These are phyloP conservation scores for Iberis pinnata DNA, from an alignment of 345 rosid species.

Conservation along the genomic window DNA sequence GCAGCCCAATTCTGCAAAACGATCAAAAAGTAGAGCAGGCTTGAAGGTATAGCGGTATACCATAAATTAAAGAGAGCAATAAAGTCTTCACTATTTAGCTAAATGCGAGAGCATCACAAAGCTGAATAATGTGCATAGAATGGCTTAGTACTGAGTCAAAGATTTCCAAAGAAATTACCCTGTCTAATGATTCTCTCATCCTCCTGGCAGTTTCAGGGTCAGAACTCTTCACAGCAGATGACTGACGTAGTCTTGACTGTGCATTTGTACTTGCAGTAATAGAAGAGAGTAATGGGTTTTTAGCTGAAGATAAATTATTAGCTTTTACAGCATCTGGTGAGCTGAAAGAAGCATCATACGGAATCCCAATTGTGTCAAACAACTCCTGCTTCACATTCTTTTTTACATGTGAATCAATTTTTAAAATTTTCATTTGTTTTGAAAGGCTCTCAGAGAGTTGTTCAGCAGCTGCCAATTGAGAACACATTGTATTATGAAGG, in stretches of 20 bases:
- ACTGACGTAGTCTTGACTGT: constrained; percentile 50
- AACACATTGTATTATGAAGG: constrained; percentile 63
- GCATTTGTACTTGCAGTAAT: constrained; percentile 47
- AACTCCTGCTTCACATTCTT: constrained; percentile 69
- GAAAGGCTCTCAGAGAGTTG: constrained; percentile 80
- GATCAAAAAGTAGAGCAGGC: constrained; percentile 11
- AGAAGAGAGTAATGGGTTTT: constrained; percentile 42
- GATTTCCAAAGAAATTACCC: constrained; percentile 35
- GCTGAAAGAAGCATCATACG: constrained; percentile 67
- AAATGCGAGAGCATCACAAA: too few relatives aligned
- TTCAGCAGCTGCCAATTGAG: constrained; percentile 82
- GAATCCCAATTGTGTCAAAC: constrained; percentile 79
- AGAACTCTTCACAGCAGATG: constrained; percentile 49
- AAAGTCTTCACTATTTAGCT: too few relatives aligned
- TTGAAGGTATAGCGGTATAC: background rate
- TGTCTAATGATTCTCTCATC: constrained; percentile 79
- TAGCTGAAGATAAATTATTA: constrained; percentile 35
- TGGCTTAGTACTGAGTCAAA: constrained; percentile 4
- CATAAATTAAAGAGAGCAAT: constrained; percentile 1
- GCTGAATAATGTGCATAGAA: too few relatives aligned
- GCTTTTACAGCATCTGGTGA: constrained; percentile 56
- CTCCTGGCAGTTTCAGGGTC: constrained; percentile 84
- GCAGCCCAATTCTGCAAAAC: constrained; percentile 70
- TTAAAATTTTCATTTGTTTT: constrained; percentile 71
- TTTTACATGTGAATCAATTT: constrained; percentile 61